Base-by-base conservation (phyloP, 2,329 filamentous ascomycete species). In the Neopestalotiopsis clavispora region DNA sequence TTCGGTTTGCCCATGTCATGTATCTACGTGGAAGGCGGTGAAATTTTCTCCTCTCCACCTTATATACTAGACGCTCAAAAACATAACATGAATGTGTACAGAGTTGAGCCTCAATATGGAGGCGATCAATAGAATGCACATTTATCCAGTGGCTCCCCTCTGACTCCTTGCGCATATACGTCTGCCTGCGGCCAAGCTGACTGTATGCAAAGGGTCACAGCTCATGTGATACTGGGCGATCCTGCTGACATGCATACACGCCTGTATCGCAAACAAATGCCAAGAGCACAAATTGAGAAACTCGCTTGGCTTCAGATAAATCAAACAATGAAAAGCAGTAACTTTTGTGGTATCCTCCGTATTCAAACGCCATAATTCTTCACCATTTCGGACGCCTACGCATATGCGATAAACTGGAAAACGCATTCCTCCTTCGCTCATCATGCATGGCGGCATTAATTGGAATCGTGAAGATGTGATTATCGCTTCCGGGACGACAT, bases 281-380 rank as follows among this genome's bases (percentile, higher is more conserved):
- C 23, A 34, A 30, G 14, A 30, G 13, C 23, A 59, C 28, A 59
- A 56, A 17, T 12, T 59, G 23, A 59, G 14, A 17, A 52, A 20
- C 45, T 52, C 45, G 45, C 45, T 52, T 52, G 45, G 45, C 45
- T n/a, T 52, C 17, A 52, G 20, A n/a, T 52, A 52, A 52, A 17
- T 52, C 45, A 52, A 23, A 52, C 45, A 52, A 52, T 17, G 17
- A 20, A 70, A 70, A 71, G 70, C 63, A 74, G 69, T 57, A 79
- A 79, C 75, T 80, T 79, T 79, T 79, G 75, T 81, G 80, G 80
- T 82, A 81, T 81, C 75, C 75, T 75, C 75, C 71, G 72, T 71
- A 71, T 75, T 75, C 73, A 77, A 74, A 80, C 78, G 79, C 74
- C 75, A 68, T 74, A 70, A 60, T 59, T 71, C 66, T 70, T 52